Base-by-base conservation (phyloP, 257 asterid genomes). In the Scutellaria minor region DNA sequence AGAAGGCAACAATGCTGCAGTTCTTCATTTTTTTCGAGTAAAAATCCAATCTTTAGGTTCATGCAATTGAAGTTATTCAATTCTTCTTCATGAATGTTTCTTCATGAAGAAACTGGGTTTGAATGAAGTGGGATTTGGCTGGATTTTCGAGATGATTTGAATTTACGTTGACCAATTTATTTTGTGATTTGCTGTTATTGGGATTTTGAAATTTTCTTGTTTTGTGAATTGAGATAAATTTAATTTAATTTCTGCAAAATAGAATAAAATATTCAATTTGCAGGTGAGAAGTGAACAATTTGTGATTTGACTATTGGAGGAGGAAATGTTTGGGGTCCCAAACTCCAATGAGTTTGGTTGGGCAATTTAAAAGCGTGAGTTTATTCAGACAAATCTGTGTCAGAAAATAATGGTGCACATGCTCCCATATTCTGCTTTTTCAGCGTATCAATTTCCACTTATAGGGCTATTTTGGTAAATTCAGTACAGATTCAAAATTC, bases 61-160 rank as follows among this genome's bases (percentile, higher is more conserved):
- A 75, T 70, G 60, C 6, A 39, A 45, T 31, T 15, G 56, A 52
- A 61, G 46, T 35, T 27, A 31, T 37, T 54, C 22, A 54, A 27
- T 47, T 22, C 20, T 64, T 58, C 20, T 11, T 13, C 47, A 46
- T 12, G 4, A 55, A 27, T 20, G 51, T 3, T 76, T 56, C 78
- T 35, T 83, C 84, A 80, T 11, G 77, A 69, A 65, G 42, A 64
- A 50, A 66, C 48, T 20, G 63, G 60, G 70, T 70, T 80, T 62
- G 85, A 74, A 77, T 31, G 77, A 22, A 50, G 50, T 40, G 59
- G 59, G 56, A 56, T 47, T 75, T 81, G 76, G 83, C 42, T 47
- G 75, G 85, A 53, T 75, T 71, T 82, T 81, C 80, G 83, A 81
- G 88, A 84, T 45, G 60, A 59, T 83, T 85, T 75, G 85, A 83